Evolutionary conservation across 2,329 filamentous ascomycete species (phyloP).

Genomic region (Furcasterigmium sp.): DNA sequence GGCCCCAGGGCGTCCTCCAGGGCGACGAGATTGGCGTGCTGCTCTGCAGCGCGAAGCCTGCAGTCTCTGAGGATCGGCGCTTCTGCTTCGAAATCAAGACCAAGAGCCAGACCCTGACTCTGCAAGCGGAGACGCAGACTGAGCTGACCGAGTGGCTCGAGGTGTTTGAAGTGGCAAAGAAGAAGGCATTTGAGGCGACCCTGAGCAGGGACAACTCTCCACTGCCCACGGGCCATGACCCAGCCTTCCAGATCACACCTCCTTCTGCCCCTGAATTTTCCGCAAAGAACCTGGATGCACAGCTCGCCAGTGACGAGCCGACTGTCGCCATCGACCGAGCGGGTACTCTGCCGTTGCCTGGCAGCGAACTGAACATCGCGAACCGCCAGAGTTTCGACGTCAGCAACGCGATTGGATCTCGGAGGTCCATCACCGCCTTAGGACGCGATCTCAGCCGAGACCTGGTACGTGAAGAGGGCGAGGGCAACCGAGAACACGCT

Average conservation of each 20-base stretch:
- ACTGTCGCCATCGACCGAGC: constrained; percentile 47
- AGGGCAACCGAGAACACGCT: constrained; percentile 74
- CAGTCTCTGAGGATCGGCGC: constrained; percentile 84
- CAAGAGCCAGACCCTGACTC: constrained; percentile 81
- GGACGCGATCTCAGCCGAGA: constrained; percentile 41
- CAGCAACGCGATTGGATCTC: constrained; percentile 34
- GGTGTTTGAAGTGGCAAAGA: constrained; percentile 90
- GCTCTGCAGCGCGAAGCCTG: constrained; percentile 86
- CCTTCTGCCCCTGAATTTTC: constrained; percentile 88
- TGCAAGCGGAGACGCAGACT: constrained; percentile 88
- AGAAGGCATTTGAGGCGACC: constrained; percentile 77
- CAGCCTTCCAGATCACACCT: constrained; percentile 89
- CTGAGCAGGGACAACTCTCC: constrained; percentile 44
- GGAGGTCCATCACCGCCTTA: constrained; percentile 51
- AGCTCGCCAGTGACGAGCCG: constrained; percentile 47
- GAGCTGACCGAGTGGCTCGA: constrained; percentile 95
- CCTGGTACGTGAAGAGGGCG: constrained; percentile 58
- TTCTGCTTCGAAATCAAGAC: constrained; percentile 99
- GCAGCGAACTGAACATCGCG: constrained; percentile 46
- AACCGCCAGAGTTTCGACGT: constrained; percentile 71
- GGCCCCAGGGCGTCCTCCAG: constrained; percentile 81
- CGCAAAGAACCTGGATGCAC: constrained; percentile 67
- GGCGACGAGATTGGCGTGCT: constrained; percentile 94
- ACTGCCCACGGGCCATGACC: constrained; percentile 49
- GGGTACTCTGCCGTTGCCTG: constrained; percentile 61